Evolutionary conservation across 2,329 filamentous ascomycete species (phyloP), one percentile per base, ranked within the genome.

Genomic region (Macrophomina phaseolina): DNA sequence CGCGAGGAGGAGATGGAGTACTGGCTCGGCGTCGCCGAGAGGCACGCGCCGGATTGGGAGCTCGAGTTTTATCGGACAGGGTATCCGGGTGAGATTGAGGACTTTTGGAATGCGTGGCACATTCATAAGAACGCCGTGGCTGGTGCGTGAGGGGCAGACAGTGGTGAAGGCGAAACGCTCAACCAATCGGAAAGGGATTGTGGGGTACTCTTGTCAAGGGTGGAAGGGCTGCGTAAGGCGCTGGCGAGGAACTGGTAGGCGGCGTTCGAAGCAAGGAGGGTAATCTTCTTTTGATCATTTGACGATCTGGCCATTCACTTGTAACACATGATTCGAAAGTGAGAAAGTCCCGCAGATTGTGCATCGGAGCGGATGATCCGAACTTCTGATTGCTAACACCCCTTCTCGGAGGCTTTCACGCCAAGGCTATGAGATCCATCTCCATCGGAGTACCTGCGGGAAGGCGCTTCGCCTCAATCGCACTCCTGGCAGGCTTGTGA

Each of bases 21-120:
- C 58, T 82, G 80, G 78, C 69, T 79, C 4, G 73, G 75, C 12
- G 69, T 75, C 3, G 77, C 76, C 1, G 77, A 79, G 71, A 71
- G 75, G 65, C 77, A 78, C 71, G 64, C 76, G 45, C 75, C 77
- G 16, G 77, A 79, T 48, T 79, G 77, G 77, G 77, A 79, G 70
- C 70, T 79, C 32, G 76, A 77, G 8, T 68, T 77, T 7, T 75
- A 75, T 65, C 74, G 76, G 7, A 79, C 77, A 5, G 76, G 72
- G 32, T 79, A 79, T 69, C 74, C 73, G 5, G 71, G 72, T 28
- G 77, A 79, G 69, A 67, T 72, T 48, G 51, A 71, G 23, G 74
- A 74, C 2, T 68, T 71, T 32, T 64, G 58, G 38, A 34, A 46
- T 23, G 56, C 23, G 56, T 61, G 38, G 51, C 23, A 36, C 12